Percentiles rank a stretch among this genome's conserved stretches.
phyloP scores from a whole-genome alignment of 2,329 filamentous ascomycete species.

The Pseudogymnoascus sp. region DNA sequence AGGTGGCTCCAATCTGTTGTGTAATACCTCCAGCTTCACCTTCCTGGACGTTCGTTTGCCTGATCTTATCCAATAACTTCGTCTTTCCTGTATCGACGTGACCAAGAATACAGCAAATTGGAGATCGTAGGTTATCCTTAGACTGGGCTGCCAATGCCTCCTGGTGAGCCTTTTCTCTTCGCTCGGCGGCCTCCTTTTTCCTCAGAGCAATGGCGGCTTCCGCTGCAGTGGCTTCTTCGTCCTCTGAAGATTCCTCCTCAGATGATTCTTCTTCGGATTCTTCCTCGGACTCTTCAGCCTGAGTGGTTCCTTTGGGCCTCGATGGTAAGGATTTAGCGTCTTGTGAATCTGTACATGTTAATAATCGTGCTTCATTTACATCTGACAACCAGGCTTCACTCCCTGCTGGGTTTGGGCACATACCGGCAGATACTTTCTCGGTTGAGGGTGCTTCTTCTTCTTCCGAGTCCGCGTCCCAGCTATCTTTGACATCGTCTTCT shows the following conservation, averaged over 20 bases:
- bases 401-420: conserved; percentile 20
- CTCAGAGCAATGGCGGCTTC: conserved; percentile 65
- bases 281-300: conserved; percentile 46
- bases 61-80: conserved; percentile 97
- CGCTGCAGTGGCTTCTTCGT: conserved; percentile 68
- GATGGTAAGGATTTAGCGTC: conserved; percentile 22
- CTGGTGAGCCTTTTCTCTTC: conserved; percentile 83
- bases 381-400: conserved; percentile 24
- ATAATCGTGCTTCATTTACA: conserved; percentile 21
- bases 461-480: conserved; percentile 83
- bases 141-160: conserved; percentile 86
- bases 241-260: conserved; percentile 58
- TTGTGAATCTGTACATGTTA: conserved; percentile 15
- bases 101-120: conserved; percentile 98
- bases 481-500: conserved; percentile 76
- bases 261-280: conserved; percentile 41
- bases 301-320: conserved; percentile 25
- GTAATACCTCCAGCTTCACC: conserved; percentile 99
- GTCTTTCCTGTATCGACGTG: conserved; percentile 99
- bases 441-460: conserved; percentile 47
- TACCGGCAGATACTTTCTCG: not conserved
- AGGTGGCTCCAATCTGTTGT: conserved; percentile 98
- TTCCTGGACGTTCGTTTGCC: conserved; percentile 97
- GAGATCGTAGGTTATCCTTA: conserved; percentile 88
- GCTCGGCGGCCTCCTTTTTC: conserved; percentile 82